Conservation (phyloP, 2,329 filamentous ascomycete species). For the Penicillium sp. region DNA sequence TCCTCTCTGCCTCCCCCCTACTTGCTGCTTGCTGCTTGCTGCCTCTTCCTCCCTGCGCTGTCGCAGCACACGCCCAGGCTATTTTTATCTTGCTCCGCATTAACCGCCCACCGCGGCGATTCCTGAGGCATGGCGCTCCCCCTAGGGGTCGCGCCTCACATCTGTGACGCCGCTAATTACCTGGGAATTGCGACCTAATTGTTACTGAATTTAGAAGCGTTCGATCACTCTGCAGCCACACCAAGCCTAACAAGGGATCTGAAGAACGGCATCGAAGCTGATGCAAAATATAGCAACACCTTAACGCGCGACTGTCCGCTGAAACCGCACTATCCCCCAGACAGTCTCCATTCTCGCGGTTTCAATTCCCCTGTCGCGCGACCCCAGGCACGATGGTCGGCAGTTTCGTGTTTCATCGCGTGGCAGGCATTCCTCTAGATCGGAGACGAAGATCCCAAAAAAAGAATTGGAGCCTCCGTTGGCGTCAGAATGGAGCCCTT, state of each 20-base stretch:
- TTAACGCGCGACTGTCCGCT: constrained; percentile 41
- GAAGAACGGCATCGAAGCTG: constrained; percentile 26
- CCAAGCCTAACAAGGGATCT: constrained; percentile 25
- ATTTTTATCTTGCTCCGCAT: constrained; percentile 22
- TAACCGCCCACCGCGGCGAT: constrained; percentile 22
- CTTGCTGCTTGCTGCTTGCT: neutral
- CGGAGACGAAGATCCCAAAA: constrained; percentile 28
- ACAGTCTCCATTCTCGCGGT: constrained; percentile 16
- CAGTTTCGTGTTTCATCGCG: constrained; percentile 29
- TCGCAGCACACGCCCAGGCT: constrained; percentile 16
- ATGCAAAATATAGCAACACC: constrained; percentile 43
- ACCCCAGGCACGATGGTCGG: constrained; percentile 23
- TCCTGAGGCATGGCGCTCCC: constrained; percentile 19
- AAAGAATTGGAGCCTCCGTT: constrained; percentile 26
- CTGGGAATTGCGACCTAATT: constrained; percentile 25
- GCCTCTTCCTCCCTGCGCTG: constrained; percentile 10
- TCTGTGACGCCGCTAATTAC: constrained; percentile 23
- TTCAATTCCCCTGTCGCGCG: constrained; percentile 29
- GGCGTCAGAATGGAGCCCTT: constrained; percentile 35
- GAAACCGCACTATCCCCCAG: constrained; percentile 31
- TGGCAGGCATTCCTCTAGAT: constrained; percentile 18
- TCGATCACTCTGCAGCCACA: constrained; percentile 23
- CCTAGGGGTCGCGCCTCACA: constrained; percentile 1
- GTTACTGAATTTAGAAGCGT: constrained; percentile 30
- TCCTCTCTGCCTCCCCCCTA: neutral